Percentiles rank a stretch among this genome's conserved stretches.
Conservation (phyloP, 371 early-diverging fungal genomes). For the Mucor piriformis region DNA sequence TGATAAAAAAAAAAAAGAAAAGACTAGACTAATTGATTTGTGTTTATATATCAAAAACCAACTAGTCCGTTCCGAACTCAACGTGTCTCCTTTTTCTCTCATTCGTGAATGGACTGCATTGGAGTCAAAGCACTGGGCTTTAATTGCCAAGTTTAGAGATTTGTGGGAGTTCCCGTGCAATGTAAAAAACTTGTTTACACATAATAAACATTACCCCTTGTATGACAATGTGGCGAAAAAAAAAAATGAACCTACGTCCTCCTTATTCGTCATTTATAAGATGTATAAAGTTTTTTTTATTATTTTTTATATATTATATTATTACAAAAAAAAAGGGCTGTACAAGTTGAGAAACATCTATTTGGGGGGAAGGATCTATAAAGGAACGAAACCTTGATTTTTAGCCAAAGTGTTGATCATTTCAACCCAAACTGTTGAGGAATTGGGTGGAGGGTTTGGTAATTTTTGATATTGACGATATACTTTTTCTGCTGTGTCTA, state of each 20-base stretch:
- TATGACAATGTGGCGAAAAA: neutral
- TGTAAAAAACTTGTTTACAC: no score
- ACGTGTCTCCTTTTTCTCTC: neutral
- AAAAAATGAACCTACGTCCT: neutral
- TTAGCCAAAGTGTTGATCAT: constrained; percentile 17
- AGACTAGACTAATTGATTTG: neutral
- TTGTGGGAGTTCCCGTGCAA: neutral
- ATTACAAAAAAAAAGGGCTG: neutral
- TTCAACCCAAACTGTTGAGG: constrained; percentile 21
- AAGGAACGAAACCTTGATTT: constrained; percentile 7
- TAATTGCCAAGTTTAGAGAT: constrained; percentile 1
- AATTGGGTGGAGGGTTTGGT: constrained; percentile 8
- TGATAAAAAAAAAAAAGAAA: neutral
- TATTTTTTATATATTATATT: neutral
- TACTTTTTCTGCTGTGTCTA: constrained; percentile 13
- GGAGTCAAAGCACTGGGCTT: constrained; percentile 8
- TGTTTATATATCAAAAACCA: no score
- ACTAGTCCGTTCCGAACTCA: neutral
- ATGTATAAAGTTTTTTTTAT: neutral
- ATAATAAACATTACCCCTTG: neutral
- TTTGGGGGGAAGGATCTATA: neutral
- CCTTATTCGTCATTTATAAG: neutral
- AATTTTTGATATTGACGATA: constrained; percentile 17
- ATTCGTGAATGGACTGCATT: neutral
- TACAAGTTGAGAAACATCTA: neutral